Conservation (phyloP, 2,329 filamentous ascomycete genomes). For the Curvularia verruculosa region DNA sequence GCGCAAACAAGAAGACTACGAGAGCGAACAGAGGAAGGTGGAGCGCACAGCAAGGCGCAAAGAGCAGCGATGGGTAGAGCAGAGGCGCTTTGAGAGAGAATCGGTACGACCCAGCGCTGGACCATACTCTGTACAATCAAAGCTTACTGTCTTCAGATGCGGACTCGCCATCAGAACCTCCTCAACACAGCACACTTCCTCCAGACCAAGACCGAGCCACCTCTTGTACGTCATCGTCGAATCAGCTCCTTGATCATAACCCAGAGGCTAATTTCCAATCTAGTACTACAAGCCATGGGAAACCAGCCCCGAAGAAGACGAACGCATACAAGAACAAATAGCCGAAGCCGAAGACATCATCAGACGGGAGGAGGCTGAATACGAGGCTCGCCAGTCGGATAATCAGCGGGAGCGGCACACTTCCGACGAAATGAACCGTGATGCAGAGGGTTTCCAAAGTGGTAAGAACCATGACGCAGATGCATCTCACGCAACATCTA, state of each 20-base stretch:
- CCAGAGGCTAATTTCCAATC: conserved; percentile 25
- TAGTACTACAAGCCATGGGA: conserved; percentile 90
- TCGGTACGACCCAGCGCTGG: conserved; percentile 62
- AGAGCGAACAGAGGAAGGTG: conserved; percentile 71
- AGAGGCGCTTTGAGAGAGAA: conserved; percentile 76
- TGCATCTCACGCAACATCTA: conserved; percentile 19
- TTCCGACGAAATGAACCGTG: conserved; percentile 20
- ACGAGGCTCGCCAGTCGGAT: conserved; percentile 54
- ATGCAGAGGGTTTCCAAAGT: conserved; percentile 24
- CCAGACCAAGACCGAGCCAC: conserved; percentile 72
- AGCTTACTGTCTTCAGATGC: conserved; percentile 64
- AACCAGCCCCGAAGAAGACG: conserved; percentile 70
- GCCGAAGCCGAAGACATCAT: conserved; percentile 68
- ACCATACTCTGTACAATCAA: neutral
- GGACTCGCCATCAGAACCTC: conserved; percentile 73
- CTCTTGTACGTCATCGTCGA: conserved; percentile 68
- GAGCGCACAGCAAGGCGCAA: conserved; percentile 69
- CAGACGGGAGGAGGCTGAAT: conserved; percentile 68
- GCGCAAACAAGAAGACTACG: conserved; percentile 71
- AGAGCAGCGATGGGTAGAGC: conserved; percentile 68
- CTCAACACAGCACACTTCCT: conserved; percentile 74
- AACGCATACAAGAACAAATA: conserved; percentile 72
- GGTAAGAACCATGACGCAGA: conserved; percentile 38
- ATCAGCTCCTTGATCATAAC: neutral
- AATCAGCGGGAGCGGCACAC: conserved; percentile 28